Evolutionary conservation across 257 asterid species (phyloP).

Genomic region (Nicotiana benthamiana): DNA sequence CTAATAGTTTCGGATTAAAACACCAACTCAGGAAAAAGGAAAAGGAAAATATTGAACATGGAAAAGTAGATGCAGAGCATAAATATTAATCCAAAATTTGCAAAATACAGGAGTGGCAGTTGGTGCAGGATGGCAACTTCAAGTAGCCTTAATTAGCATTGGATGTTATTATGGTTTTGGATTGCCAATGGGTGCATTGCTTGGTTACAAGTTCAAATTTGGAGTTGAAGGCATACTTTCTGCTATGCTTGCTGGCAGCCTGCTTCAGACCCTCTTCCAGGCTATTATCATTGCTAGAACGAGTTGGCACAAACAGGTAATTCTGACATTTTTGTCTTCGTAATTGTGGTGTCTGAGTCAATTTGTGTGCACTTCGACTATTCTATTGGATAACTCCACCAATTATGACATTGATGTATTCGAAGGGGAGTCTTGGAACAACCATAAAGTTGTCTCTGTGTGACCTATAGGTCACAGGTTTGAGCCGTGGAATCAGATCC

Average conservation of each 20-base stretch:
- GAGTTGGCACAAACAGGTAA: constrained; percentile 33
- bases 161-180: constrained; percentile 26
- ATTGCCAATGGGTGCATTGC: constrained; percentile 27
- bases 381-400: not conserved
- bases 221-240: constrained; percentile 33
- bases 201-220: constrained; percentile 25
- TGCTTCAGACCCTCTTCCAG: constrained; percentile 27
- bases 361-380: not conserved
- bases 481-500: too few species aligned
- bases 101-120: constrained; percentile 29
- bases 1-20: too few species aligned
- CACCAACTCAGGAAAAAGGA: too few species aligned
- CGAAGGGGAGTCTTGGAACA: too few species aligned
- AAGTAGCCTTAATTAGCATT: constrained; percentile 25
- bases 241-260: constrained; percentile 30
- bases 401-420: not conserved
- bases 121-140: constrained; percentile 37
- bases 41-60: not conserved
- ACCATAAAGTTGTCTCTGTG: too few species aligned
- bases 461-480: too few species aligned
- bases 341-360: not conserved
- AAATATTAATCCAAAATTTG: not conserved
- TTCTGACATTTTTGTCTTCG: not conserved
- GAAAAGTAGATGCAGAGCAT: not conserved
- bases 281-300: constrained; percentile 10